A percentile compares a stretch with the other conserved stretches of the same genome.
phyloP scores from a whole-genome alignment of 108 stramenopile genomes.

The Conticribra guillardii region DNA sequence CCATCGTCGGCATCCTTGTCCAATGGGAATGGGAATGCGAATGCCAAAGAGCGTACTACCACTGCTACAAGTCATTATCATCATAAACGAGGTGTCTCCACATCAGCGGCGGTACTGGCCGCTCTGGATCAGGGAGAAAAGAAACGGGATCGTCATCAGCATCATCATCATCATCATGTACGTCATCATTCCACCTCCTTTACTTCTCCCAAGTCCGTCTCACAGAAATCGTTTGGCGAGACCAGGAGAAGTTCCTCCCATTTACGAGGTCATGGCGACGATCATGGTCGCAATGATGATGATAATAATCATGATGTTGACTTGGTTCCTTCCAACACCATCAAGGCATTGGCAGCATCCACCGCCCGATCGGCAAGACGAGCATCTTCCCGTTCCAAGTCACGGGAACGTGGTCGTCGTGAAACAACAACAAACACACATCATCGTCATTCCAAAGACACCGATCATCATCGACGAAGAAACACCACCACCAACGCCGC shows the following conservation, averaged over 20 bases:
- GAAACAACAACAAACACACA: not conserved
- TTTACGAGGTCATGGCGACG: not conserved
- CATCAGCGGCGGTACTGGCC: no score
- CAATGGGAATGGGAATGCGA: no score
- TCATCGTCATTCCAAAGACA: not conserved
- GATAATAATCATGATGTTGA: no score
- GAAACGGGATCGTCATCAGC: not conserved
- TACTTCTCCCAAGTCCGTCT: not conserved
- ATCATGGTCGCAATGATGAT: no score
- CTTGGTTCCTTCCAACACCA: not conserved
- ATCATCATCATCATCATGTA: not conserved
- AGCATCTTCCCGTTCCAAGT: not conserved
- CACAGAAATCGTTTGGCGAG: not conserved
- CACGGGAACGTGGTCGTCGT: not conserved
- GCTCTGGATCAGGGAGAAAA: not conserved
- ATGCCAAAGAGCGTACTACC: no score
- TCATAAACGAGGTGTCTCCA: no score
- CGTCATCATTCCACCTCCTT: not conserved
- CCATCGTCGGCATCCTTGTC: no score
- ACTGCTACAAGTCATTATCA: no score
- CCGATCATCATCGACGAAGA: not conserved
- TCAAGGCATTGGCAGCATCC: slow-evolving; percentile 7
- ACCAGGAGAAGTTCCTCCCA: not conserved
- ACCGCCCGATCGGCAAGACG: slow-evolving; percentile 2
- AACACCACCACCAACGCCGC: not conserved